Percentiles rank a stretch among this genome's conserved stretches.
phyloP scores from a whole-genome alignment of 169 alveolate genomes.

The Eimeria tenella region DNA sequence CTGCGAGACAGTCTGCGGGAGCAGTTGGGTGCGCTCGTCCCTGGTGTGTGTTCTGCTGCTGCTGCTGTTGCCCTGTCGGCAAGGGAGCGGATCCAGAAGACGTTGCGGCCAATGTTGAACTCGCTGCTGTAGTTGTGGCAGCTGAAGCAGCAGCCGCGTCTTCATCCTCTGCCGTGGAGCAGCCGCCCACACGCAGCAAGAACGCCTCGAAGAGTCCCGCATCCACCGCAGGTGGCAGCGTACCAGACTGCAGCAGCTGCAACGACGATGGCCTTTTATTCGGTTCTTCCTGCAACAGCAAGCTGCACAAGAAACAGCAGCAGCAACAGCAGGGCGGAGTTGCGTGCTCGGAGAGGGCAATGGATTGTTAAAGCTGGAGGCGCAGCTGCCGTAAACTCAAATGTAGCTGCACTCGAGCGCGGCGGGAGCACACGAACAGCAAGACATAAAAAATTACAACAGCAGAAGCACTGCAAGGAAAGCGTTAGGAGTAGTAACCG shows the following conservation, averaged over 20 bases:
- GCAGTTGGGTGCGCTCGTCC: background rate
- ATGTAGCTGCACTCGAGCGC: background rate
- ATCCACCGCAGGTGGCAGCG: conserved; percentile 77
- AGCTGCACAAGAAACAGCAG: conserved; percentile 59
- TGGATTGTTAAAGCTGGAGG: too few species aligned
- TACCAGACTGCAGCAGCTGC: conserved; percentile 69
- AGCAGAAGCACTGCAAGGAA: background rate
- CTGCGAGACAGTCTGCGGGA: background rate
- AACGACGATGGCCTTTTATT: conserved; percentile 50
- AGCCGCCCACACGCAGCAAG: conserved; percentile 58
- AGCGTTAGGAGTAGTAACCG: background rate
- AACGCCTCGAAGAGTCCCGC: conserved; percentile 70
- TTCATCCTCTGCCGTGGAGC: conserved; percentile 57
- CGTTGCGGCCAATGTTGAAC: conserved; percentile 21
- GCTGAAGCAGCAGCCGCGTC: conserved; percentile 21
- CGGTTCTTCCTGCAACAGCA: conserved; percentile 66
- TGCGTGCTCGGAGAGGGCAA: too few species aligned
- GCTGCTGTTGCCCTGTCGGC: background rate
- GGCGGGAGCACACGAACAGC: background rate
- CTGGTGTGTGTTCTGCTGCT: background rate
- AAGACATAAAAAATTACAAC: background rate
- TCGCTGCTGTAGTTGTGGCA: background rate
- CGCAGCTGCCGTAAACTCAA: too few species aligned
- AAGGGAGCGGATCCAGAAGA: background rate
- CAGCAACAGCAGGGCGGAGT: background rate